phyloP scores from a whole-genome alignment of 441 rosid genomes.

The Heliophila coronopifolia region DNA sequence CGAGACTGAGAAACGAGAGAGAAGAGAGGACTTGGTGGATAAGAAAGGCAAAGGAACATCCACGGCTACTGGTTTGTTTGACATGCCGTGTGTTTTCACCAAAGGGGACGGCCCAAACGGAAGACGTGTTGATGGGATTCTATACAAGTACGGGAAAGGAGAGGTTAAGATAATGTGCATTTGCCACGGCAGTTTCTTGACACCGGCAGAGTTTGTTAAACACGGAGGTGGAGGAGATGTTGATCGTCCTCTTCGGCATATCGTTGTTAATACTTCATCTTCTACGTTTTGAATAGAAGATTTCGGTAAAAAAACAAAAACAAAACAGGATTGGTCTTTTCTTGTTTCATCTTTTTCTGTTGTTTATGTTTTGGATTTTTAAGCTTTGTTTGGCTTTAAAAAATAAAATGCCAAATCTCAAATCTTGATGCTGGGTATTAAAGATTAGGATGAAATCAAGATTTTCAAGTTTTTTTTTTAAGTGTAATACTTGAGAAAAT shows the following conservation, averaged over 20 bases:
- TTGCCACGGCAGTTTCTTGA: constrained; percentile 80
- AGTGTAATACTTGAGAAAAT: constrained; percentile 20
- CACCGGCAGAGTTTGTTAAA: constrained; percentile 89
- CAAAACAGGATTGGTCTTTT: background rate
- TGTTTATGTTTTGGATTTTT: background rate
- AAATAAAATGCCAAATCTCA: constrained; percentile 22
- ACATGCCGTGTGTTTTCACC: constrained; percentile 93
- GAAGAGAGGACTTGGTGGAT: constrained; percentile 26
- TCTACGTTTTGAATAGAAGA: constrained; percentile 27
- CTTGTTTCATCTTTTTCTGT: background rate
- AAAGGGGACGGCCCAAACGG: constrained; percentile 81
- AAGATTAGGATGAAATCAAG: constrained; percentile 5
- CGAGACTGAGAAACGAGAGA: constrained; percentile 29
- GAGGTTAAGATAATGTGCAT: constrained; percentile 92
- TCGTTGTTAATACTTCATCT: constrained; percentile 64
- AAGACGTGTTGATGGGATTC: constrained; percentile 68
- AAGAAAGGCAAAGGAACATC: constrained; percentile 36
- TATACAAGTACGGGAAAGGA: constrained; percentile 75
- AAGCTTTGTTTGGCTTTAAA: constrained; percentile 20
- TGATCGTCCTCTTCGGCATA: constrained; percentile 79
- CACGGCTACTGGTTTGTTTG: constrained; percentile 37
- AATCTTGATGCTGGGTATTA: constrained; percentile 9
- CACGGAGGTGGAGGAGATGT: constrained; percentile 88
- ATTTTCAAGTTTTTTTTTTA: constrained; percentile 5
- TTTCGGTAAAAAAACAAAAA: background rate